These are phyloP conservation scores for Dactylonectria macrodidyma DNA, from an alignment of 2,329 filamentous ascomycete species.

Conservation along the genomic window DNA sequence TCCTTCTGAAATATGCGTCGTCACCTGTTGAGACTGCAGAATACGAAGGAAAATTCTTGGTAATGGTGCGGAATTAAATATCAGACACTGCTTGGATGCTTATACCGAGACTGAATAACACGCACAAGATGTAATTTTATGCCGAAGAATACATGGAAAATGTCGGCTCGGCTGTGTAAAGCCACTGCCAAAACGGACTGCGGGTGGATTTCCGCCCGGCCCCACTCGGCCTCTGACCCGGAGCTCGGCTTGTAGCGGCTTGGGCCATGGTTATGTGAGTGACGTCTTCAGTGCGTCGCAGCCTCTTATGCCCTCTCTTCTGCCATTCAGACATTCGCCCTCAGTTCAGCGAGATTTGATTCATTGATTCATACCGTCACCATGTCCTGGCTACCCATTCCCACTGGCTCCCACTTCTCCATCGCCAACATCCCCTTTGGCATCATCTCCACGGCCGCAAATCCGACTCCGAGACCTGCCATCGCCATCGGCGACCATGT, in stretches of 20 bases:
- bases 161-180: not conserved
- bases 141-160: not conserved
- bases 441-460: conserved; percentile 77
- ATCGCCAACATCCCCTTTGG: conserved; percentile 88
- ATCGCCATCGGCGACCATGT: conserved; percentile 81
- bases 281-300: conserved; percentile 19
- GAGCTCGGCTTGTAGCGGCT: conserved; percentile 27
- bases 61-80: not conserved
- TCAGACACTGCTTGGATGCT: not conserved
- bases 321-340: not conserved
- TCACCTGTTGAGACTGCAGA: too few species aligned
- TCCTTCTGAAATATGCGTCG: too few species aligned
- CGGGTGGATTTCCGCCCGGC: conserved; percentile 33
- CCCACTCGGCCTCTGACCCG: conserved; percentile 19
- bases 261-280: conserved; percentile 6
- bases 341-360: not conserved
- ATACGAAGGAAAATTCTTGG: not conserved
- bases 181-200: not conserved
- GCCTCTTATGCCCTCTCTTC: not conserved
- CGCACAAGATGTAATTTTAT: not conserved
- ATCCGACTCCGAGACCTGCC: conserved; percentile 73
- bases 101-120: not conserved
- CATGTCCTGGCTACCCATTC: conserved; percentile 52
- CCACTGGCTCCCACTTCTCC: conserved; percentile 57
- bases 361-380: not conserved